Conservation (phyloP, 2,329 filamentous ascomycete genomes). For the Neoscytalidium dimidiatum region DNA sequence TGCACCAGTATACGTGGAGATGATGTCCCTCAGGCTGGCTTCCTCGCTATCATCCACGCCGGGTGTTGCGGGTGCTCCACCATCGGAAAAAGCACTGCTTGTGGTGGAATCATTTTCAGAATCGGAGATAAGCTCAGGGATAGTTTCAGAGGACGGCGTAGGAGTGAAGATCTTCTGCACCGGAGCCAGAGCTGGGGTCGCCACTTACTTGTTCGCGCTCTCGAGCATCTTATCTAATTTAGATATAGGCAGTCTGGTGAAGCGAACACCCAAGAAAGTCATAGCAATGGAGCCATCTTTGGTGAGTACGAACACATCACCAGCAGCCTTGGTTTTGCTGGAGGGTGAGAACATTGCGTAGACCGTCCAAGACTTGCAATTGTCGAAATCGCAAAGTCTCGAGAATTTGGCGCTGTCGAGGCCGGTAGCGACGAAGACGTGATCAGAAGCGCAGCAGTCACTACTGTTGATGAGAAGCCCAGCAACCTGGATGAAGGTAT, state of each 20-base stretch:
- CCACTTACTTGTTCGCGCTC: background rate
- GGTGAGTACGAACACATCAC: background rate
- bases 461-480: conserved; percentile 27
- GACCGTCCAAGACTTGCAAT: background rate
- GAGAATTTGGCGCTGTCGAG: conserved; percentile 19
- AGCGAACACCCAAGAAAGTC: conserved; percentile 22
- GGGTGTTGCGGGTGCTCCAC: background rate
- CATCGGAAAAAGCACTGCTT: background rate
- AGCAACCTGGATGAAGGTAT: conserved; percentile 26
- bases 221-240: conserved; percentile 21
- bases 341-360: background rate
- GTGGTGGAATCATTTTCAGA: too few species aligned
- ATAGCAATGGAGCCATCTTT: conserved; percentile 14
- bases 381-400: conserved; percentile 21
- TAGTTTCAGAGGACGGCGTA: background rate
- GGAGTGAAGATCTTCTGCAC: background rate
- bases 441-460: conserved; percentile 17
- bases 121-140: background rate
- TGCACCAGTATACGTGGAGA: background rate
- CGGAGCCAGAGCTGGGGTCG: background rate
- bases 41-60: background rate
- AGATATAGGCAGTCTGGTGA: conserved; percentile 22
- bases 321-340: background rate
- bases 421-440: conserved; percentile 24
- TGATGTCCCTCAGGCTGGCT: background rate